A percentile compares a stretch with the other conserved stretches of the same genome.
Evolutionary conservation across 75 land plant species (phyloP).

Genomic region (Cupressus sempervirens): DNA sequence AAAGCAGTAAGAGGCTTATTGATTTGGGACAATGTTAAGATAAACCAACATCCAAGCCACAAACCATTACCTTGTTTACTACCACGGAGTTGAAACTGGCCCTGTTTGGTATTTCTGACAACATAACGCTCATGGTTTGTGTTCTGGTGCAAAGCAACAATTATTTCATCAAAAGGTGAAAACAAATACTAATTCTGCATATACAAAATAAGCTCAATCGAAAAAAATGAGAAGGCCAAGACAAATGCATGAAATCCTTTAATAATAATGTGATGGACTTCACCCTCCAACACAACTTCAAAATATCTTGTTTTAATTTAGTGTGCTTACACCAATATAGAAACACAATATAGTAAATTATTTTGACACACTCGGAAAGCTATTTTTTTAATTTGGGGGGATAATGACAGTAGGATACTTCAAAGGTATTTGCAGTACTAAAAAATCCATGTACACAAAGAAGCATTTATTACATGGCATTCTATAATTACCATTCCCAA

Average conservation of each 20-base stretch:
- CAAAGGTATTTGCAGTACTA: background rate
- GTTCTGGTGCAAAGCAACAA: conserved; percentile 3
- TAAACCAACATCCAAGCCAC: background rate
- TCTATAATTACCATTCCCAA: background rate
- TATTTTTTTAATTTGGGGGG: background rate
- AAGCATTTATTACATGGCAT: background rate
- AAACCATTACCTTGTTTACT: background rate
- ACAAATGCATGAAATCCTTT: background rate
- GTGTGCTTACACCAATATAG: background rate
- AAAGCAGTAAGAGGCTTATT: background rate
- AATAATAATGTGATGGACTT: background rate
- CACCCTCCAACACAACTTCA: too few species aligned
- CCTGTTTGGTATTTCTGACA: background rate
- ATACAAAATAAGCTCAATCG: background rate
- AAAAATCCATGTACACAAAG: background rate
- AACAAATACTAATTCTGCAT: background rate
- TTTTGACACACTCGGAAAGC: background rate
- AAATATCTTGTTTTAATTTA: too few species aligned
- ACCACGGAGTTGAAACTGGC: background rate
- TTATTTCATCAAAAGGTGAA: background rate
- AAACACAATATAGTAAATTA: background rate
- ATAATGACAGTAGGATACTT: background rate
- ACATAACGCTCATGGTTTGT: background rate
- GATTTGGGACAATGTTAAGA: background rate
- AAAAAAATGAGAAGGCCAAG: background rate